phyloP scores from a whole-genome alignment of 129 eudicot genomes.

The Ambrosia artemisiifolia region DNA sequence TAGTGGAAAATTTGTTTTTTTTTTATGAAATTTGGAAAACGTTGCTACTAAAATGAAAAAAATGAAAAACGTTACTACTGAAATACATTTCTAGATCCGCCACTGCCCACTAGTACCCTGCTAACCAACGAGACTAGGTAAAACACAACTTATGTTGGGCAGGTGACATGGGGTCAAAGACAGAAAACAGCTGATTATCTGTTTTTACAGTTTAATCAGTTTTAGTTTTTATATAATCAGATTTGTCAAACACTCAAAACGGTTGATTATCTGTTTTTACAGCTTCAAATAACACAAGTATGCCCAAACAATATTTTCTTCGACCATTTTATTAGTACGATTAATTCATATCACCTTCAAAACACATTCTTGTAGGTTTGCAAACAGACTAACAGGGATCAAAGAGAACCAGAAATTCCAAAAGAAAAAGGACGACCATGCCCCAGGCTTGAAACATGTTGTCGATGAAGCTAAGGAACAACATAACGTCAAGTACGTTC shows the following conservation, averaged over 20 bases:
- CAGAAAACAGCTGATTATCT: too few relatives aligned
- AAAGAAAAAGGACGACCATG: conserved; percentile 51
- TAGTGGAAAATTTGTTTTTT: too few relatives aligned
- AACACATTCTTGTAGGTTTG: conserved; percentile 55
- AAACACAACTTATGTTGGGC: too few relatives aligned
- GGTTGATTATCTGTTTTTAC: too few relatives aligned
- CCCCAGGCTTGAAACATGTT: conserved; percentile 63
- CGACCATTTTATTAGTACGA: neutral
- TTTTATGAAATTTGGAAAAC: too few relatives aligned
- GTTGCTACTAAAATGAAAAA: too few relatives aligned
- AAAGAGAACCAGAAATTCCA: conserved; percentile 85
- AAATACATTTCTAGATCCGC: too few relatives aligned
- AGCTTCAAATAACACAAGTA: neutral
- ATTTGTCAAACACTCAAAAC: too few relatives aligned
- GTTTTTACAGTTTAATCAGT: neutral
- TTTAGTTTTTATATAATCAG: neutral
- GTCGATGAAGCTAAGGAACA: conserved; percentile 73
- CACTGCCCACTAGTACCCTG: too few relatives aligned
- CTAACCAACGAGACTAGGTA: too few relatives aligned
- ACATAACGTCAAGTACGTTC: conserved; percentile 73
- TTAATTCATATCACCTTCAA: neutral
- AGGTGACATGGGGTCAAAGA: too few relatives aligned
- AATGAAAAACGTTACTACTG: too few relatives aligned
- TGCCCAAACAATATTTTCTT: neutral
- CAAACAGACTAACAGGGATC: conserved; percentile 77